Base-by-base conservation (phyloP, 202 grass and related monocot species). In the Hordeum pubiflorum region DNA sequence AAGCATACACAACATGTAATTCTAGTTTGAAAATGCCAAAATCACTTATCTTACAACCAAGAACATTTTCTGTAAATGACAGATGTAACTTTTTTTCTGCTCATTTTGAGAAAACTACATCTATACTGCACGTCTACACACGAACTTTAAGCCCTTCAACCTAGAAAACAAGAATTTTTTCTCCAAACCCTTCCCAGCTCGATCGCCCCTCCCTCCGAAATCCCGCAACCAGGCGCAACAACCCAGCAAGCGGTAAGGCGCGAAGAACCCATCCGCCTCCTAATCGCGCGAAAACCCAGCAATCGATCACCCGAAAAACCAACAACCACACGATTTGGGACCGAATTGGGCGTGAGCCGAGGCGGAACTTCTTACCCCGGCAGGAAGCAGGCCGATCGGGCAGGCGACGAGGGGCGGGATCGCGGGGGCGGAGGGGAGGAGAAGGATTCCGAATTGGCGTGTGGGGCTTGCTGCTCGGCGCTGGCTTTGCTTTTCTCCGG, bases 321-420 rank as follows among this genome's bases (percentile, higher is more conserved):
- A 18, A 15, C 17, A 74, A 3, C 55, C 6, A 17, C 9, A 32
- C 41, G 72, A 83, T 83, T 66, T 3, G 80, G 69, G 41, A 4
- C 29, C 43, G 37, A 57, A 82, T 62, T 52, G 58, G 52, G 69
- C 34, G 40, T 36, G 39, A 37, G 55, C 41, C 21, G 18, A 64
- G 7, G 9, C 65, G 24, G 63, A 13, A 75, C 84, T 61, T 41
- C 84, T 61, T 41, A 92, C 90, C 87, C 84, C 79, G 77, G 83
- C 57, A 43, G 40, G 63, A 68, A 89, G 90, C 31, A 5, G 6
- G 52, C 24, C 24, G 54, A 24, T 22, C 41, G 23, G 62, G 27
- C 55, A 37, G 26, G 13, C 41, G 41, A 29, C 29, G 33, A 24
- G 57, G 36, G 57, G 44, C 11, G 7, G 40, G 37, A 17, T 36